Evolutionary conservation across 306 rosid species (phyloP), one percentile per base, ranked within the genome.

Genomic region (Quercus bicolor): DNA sequence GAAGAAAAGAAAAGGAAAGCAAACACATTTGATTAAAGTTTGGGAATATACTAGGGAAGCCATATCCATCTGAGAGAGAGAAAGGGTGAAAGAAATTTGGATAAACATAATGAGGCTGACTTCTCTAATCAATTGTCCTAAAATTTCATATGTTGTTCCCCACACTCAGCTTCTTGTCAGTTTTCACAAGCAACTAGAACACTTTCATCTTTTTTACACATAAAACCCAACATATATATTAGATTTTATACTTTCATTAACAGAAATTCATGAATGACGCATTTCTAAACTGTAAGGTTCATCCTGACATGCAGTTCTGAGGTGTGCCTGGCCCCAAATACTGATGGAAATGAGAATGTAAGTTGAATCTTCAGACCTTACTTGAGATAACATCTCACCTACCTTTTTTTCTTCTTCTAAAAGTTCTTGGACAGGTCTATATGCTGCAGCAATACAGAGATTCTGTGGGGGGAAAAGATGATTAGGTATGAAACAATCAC

Each of bases 401-500:
- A 91, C 99, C 96, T 83, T 84, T 52, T 83, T 91, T 81, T 95
- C 98, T 59, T 87, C 86, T 73, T 91, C 96, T 79, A 95, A 74
- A 74, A 95, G 94, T 86, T 95, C 97, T 79, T 95, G 97, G 48
- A 95, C 99, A 72, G 99, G 99, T 76, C 91, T 87, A 85, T 95
- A 95, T 11, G 99, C 97, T 8, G 99, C 96, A 73, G 99, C 96
- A 78, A 95, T 83, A 79, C 99, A 95, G 20, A 95, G 97, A 88
- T 95, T 95, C 99, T 94, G 84, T 79, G 66, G 78, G 2, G 82
- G 87, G 71, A 70, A 31, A 83, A 75, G 83, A 16, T 77, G 55
- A 59, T 75, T 75, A 78, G 20, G 68, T 74, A 76, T 65, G 69
- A 43, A 48, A 75, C 45, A 75, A 7, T 23, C 21, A 26, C 24